These are phyloP conservation scores for Zygosaccharomyces bisporus DNA, from an alignment of 805 yeast species.

Conservation along the genomic window DNA sequence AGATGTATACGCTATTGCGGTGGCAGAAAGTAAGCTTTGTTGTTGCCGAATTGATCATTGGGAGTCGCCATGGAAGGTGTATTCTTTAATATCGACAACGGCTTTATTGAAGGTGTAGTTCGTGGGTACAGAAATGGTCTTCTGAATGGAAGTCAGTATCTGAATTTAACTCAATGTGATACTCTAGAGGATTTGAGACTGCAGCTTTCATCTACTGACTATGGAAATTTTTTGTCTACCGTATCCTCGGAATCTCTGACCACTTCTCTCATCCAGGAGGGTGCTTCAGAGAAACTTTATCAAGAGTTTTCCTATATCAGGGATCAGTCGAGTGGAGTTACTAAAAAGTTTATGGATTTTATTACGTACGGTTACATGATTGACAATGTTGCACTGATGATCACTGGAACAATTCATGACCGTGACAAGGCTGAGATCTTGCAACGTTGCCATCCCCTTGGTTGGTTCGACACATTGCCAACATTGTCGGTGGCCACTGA, in stretches of 20 bases:
- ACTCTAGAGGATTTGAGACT: slow-evolving; percentile 88
- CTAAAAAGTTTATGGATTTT: slow-evolving; percentile 82
- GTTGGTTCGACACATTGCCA: slow-evolving; percentile 98
- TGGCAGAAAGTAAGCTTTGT: not conserved
- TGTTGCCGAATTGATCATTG: not conserved
- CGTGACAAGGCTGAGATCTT: slow-evolving; percentile 86
- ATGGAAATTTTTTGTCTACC: slow-evolving; percentile 83
- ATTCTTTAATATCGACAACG: slow-evolving; percentile 83
- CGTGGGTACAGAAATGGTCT: slow-evolving; percentile 91
- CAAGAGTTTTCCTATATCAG: slow-evolving; percentile 82
- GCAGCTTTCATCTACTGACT: slow-evolving; percentile 93
- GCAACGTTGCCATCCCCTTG: slow-evolving; percentile 91
- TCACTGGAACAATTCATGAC: slow-evolving; percentile 95
- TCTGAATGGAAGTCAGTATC: slow-evolving; percentile 71
- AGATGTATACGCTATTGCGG: no score
- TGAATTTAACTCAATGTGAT: slow-evolving; percentile 94
- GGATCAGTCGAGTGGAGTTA: slow-evolving; percentile 75
- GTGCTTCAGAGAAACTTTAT: slow-evolving; percentile 67
- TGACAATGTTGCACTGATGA: slow-evolving; percentile 92
- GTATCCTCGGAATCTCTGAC: slow-evolving; percentile 73
- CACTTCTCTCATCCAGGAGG: slow-evolving; percentile 80
- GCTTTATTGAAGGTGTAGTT: slow-evolving; percentile 90
- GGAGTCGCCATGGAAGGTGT: slow-evolving; percentile 75
- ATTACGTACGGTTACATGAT: slow-evolving; percentile 97
- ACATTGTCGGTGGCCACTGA: slow-evolving; percentile 93